Evolutionary conservation across 177 flowering plant genomes (phyloP).

Genomic region (Vitis hybrid): DNA sequence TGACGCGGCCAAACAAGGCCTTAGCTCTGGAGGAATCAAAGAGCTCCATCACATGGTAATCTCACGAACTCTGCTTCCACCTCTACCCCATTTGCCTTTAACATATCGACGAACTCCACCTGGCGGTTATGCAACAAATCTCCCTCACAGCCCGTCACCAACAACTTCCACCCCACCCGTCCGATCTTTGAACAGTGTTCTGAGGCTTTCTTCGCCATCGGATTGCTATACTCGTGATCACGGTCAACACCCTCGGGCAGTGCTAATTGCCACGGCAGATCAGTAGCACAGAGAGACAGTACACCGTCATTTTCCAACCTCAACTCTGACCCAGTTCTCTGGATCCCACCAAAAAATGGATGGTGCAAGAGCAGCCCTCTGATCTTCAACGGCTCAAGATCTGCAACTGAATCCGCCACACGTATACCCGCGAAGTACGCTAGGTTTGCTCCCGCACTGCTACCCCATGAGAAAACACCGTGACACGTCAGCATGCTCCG

Average conservation of each 20-base stretch:
- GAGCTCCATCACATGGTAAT: too few species aligned
- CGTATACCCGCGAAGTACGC: conserved; percentile 26
- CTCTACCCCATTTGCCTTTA: too few species aligned
- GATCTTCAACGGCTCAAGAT: conserved; percentile 29
- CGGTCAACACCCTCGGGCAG: conserved; percentile 21
- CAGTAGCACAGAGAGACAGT: conserved; percentile 5
- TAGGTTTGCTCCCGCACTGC: conserved; percentile 37
- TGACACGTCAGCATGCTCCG: conserved; percentile 19
- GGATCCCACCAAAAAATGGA: conserved; percentile 22
- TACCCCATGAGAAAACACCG: conserved; percentile 36
- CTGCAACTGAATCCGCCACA: conserved; percentile 2
- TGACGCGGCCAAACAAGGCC: too few species aligned
- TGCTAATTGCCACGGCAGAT: conserved; percentile 19
- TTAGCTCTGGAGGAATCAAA: too few species aligned
- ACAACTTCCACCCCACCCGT: too few species aligned
- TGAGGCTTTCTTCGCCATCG: neutral
- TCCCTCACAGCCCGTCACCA: too few species aligned
- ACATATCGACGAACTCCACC: too few species aligned
- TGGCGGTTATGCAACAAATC: too few species aligned
- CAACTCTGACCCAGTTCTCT: conserved; percentile 11
- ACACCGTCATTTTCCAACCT: neutral
- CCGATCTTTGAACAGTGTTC: too few species aligned
- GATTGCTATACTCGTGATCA: conserved; percentile 22
- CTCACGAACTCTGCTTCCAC: too few species aligned
- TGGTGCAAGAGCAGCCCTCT: conserved; percentile 19